Evolutionary conservation across 371 early-diverging fungal genomes (phyloP).

Genomic region (Haplosporangium sp.): DNA sequence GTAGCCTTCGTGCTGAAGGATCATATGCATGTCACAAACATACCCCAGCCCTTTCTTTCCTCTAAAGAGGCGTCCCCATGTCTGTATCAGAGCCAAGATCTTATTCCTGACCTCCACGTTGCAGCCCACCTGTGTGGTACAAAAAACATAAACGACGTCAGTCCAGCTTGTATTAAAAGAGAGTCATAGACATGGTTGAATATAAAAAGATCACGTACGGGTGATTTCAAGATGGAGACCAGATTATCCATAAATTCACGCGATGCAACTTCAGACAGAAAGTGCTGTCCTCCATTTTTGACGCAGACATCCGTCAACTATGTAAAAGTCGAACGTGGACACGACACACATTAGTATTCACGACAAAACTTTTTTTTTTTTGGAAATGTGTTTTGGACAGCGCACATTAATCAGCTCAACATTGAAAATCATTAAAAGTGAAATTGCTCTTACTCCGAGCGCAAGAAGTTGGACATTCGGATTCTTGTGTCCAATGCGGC

Average conservation of each 20-base stretch:
- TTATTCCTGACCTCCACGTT: slow-evolving; percentile 82
- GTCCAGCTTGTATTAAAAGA: background rate
- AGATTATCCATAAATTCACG: slow-evolving; percentile 91
- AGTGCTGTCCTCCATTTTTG: slow-evolving; percentile 91
- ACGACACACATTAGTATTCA: background rate
- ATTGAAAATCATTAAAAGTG: background rate
- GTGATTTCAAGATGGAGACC: slow-evolving; percentile 68
- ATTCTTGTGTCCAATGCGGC: slow-evolving; percentile 84
- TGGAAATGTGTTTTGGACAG: too few species aligned
- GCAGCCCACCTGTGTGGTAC: slow-evolving; percentile 50
- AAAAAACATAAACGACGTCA: background rate
- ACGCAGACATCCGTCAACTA: slow-evolving; percentile 92
- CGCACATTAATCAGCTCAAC: background rate
- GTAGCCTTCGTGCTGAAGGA: slow-evolving; percentile 78
- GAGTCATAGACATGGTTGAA: background rate
- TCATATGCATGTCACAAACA: slow-evolving; percentile 77
- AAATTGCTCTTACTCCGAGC: slow-evolving; percentile 69
- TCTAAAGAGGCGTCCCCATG: slow-evolving; percentile 88
- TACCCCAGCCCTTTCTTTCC: slow-evolving; percentile 79
- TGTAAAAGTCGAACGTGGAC: slow-evolving; percentile 4
- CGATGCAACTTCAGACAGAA: slow-evolving; percentile 87
- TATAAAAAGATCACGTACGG: slow-evolving; percentile 58
- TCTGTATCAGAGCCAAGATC: slow-evolving; percentile 81
- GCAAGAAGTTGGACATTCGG: slow-evolving; percentile 94
- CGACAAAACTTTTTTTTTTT: slow-evolving; percentile 3